phyloP scores from a whole-genome alignment of 2,329 filamentous ascomycete species.

The Nothophoma quercina region DNA sequence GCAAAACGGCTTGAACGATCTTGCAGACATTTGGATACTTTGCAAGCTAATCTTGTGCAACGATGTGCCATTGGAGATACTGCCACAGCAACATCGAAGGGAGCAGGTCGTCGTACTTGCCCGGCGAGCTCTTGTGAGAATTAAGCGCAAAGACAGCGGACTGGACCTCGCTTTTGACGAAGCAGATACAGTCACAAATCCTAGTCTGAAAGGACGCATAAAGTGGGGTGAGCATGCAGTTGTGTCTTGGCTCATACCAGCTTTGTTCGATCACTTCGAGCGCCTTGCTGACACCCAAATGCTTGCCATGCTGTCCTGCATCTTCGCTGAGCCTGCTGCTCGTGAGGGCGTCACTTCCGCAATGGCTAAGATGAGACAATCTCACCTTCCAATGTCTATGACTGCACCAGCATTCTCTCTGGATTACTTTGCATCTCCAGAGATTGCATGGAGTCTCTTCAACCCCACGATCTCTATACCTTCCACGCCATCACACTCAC shows the following conservation, averaged over 20 bases:
- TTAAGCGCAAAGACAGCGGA: conserved; percentile 59
- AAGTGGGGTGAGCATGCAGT: conserved; percentile 67
- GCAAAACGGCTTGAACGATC: conserved; percentile 72
- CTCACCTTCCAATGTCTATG: conserved; percentile 51
- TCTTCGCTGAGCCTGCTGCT: conserved; percentile 60
- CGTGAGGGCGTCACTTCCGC: conserved; percentile 50
- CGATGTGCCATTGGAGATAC: conserved; percentile 74
- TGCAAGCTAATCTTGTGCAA: conserved; percentile 78
- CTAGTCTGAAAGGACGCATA: conserved; percentile 54
- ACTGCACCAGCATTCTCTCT: conserved; percentile 56
- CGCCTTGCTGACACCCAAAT: conserved; percentile 68
- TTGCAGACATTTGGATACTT: conserved; percentile 85
- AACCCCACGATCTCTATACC: conserved; percentile 47
- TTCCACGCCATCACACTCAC: conserved; percentile 42
- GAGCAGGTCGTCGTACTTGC: conserved; percentile 75
- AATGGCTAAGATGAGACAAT: conserved; percentile 46
- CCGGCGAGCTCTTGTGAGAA: conserved; percentile 63
- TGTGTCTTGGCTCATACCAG: conserved; percentile 64
- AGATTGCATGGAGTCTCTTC: conserved; percentile 54
- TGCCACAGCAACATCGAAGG: conserved; percentile 62
- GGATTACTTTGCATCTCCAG: conserved; percentile 56
- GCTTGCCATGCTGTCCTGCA: conserved; percentile 70
- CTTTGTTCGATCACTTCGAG: conserved; percentile 68
- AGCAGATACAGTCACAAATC: conserved; percentile 48
- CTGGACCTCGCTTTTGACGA: conserved; percentile 58